Base-by-base conservation (phyloP, 805 yeast genomes). In the Teunomyces cretensis region DNA sequence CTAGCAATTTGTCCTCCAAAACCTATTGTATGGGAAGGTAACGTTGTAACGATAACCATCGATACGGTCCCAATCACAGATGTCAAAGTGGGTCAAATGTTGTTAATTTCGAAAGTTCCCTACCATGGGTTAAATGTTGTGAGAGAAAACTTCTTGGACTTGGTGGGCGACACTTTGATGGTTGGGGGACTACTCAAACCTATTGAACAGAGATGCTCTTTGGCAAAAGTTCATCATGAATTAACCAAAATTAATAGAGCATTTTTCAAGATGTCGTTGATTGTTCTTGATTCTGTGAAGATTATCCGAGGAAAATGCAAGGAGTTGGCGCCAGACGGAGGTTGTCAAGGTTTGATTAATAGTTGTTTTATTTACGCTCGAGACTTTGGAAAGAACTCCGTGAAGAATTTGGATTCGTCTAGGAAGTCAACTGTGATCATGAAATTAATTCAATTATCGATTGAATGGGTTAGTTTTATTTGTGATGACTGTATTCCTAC, bases 401-500 rank as follows among this genome's bases (percentile, higher is more conserved):
- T 87, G 33, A 73, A 80, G 48, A 76, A 75, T 42, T 73, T 86
- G 50, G 91, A 86, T 44, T 75, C 84, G 2, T 67, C 80, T 2
- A 72, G 85, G 45, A 82, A 88, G 50, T 81, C 91, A 0, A 76
- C 80, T 0, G 76, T 90, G 8, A 82, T 89, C 22, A 70, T 84
- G 67, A 80, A 81, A 53, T 75, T 94, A 60, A 81, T 94, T 26
- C 81, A 82, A 46, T 66, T 89, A 49, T 80, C 95, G 37, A 81
- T 90, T 36, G 92, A 86, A 44, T 94, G 99, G 99, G 85, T 94
- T 13, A 80, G 89, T 45, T 92, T 90, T 58, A 81, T 94, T 22
- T 89, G 92, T 48, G 97, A 94, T 63, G 97, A 92, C 58, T 94
- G 99, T 68, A 83, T 83, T 12, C 96, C 97, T 1, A 85, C 96